These are phyloP conservation scores for Trametes punicea DNA, from an alignment of 768 basidiomycete species.

Conservation along the genomic window DNA sequence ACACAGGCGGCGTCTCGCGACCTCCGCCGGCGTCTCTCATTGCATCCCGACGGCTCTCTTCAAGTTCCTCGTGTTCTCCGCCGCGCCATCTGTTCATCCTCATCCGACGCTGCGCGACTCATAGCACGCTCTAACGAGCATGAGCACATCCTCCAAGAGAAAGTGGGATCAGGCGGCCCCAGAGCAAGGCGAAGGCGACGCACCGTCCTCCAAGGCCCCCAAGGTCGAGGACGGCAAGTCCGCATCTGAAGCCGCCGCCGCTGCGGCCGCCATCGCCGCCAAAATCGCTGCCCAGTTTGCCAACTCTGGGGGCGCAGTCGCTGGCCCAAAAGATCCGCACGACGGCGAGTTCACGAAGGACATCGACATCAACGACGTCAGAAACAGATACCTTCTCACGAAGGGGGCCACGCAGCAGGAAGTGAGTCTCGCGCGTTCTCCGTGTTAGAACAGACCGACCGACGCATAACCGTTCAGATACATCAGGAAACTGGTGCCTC, in stretches of 20 bases:
- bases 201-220: constrained; percentile 38
- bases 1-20: background rate
- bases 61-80: background rate
- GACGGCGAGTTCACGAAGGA: constrained; percentile 84
- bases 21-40: background rate
- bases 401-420: constrained; percentile 91
- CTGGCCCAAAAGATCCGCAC: constrained; percentile 55
- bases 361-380: constrained; percentile 94
- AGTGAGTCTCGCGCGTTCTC: constrained; percentile 42
- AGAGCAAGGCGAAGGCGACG: constrained; percentile 48
- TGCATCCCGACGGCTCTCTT: background rate
- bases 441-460: background rate
- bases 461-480: constrained; percentile 49
- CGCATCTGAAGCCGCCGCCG: constrained; percentile 70
- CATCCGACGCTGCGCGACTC: background rate
- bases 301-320: constrained; percentile 35
- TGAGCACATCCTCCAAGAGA: constrained; percentile 71
- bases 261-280: constrained; percentile 85
- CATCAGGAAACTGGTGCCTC: constrained; percentile 90
- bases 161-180: constrained; percentile 72
- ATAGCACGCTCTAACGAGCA: constrained; percentile 21
- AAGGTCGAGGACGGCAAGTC: constrained; percentile 54
- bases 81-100: background rate
- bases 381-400: constrained; percentile 93
- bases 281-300: constrained; percentile 90